Evolutionary conservation across 371 early-diverging fungal species (phyloP), one percentile per base, ranked within the genome.

Genomic region (Syncephalastrum contaminatum): DNA sequence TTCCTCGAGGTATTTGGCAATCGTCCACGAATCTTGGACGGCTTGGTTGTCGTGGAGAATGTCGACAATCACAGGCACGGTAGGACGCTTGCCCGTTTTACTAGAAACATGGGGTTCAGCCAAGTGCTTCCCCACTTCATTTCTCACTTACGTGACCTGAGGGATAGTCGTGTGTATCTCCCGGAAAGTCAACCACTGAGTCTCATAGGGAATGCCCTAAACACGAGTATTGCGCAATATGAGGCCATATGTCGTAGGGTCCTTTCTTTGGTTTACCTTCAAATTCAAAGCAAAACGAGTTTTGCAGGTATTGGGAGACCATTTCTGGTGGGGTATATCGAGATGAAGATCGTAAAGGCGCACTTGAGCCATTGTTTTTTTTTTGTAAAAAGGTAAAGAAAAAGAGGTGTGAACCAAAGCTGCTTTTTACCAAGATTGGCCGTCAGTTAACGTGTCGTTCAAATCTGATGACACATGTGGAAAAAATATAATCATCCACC

Each of bases 261-360:
- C 16, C 13, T 4, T 0, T 36, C 39, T 24, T 13, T 36, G 3
- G 5, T 13, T 47, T 51, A 51, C 62, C 62, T 62, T 62, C 16
- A 56, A 27, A 44, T 62, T 62, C n/a, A 62, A 50, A 22, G 62
- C 62, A 48, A 30, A 62, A 10, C 62, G 56, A 2, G 62, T 62
- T 20, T 62, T 62, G 53, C 62, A 62, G 22, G 62, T 56, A 39
- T 62, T 62, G 18, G 62, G 62, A 3, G 62, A 62, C 62, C 62
- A 62, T 20, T 49, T 19, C 40, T 45, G 25, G 4, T 18, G 16
- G 16, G 52, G 56, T 36, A 20, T 24, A 3, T 45, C 47, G 15
- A 62, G 41, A 1, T 62, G 42, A 20, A 62, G 21, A 30, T 62
- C 62, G 40, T 62, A 62, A 13, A 62, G 21, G 22, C 51, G 51